These are phyloP conservation scores for Marvania coccoides DNA, from an alignment of 139 green algal species.

Conservation along the genomic window DNA sequence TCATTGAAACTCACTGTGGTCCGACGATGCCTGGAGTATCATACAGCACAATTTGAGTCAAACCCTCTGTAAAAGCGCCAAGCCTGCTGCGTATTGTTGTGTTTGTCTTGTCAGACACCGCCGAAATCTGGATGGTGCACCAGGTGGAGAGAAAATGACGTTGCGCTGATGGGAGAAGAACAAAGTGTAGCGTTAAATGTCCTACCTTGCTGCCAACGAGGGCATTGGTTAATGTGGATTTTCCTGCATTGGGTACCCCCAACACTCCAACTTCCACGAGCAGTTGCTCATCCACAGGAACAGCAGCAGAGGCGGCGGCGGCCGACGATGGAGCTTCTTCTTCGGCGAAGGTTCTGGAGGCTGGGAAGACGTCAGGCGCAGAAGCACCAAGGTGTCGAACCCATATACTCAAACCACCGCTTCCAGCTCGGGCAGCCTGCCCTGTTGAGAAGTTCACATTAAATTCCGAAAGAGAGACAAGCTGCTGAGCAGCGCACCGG, in stretches of 20 bases:
- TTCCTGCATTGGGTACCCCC: slow-evolving; percentile 77
- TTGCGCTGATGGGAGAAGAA: background rate
- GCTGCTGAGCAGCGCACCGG: background rate
- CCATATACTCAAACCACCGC: no score
- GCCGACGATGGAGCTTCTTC: no score
- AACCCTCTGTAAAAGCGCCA: slow-evolving; percentile 46
- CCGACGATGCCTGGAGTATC: slow-evolving; percentile 64
- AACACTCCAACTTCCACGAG: slow-evolving; percentile 54
- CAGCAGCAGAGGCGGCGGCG: no score
- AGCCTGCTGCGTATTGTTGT: slow-evolving; percentile 53
- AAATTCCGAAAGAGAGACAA: background rate
- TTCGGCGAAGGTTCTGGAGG: no score
- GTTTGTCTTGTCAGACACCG: slow-evolving; percentile 78
- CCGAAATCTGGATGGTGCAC: slow-evolving; percentile 46
- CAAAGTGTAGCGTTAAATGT: no score
- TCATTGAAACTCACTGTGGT: slow-evolving; percentile 16
- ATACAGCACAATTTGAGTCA: slow-evolving; percentile 47
- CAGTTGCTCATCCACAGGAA: slow-evolving; percentile 7
- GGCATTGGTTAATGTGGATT: slow-evolving; percentile 76
- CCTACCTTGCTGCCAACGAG: slow-evolving; percentile 53
- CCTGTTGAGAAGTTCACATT: background rate
- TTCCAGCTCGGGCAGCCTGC: no score
- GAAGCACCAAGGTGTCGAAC: no score
- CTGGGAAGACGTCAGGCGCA: no score
- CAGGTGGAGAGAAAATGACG: no score